phyloP scores from a whole-genome alignment of 768 basidiomycete species.

The Melanogaster broomeanus region DNA sequence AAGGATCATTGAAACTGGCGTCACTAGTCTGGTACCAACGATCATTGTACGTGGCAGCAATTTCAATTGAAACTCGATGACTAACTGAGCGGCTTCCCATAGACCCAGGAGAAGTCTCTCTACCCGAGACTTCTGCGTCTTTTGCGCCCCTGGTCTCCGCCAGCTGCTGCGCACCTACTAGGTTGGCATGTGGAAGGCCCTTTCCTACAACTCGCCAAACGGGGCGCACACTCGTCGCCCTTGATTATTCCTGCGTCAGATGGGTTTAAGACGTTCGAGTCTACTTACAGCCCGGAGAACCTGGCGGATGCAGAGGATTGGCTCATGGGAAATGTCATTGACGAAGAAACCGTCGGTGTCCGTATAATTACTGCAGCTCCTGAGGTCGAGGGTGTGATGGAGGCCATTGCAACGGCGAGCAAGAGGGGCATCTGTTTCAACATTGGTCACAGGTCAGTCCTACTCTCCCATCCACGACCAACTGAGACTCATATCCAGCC shows the following conservation, averaged over 20 bases:
- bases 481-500: neutral
- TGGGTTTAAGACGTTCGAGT: conserved; percentile 70
- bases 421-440: conserved; percentile 74
- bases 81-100: neutral
- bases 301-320: conserved; percentile 66
- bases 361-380: conserved; percentile 87
- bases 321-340: conserved; percentile 46
- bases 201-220: conserved; percentile 79
- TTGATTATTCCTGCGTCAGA: conserved; percentile 62
- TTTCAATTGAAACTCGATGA: neutral
- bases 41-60: conserved; percentile 58
- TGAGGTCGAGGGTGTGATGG: conserved; percentile 82
- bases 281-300: conserved; percentile 70
- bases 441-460: conserved; percentile 81
- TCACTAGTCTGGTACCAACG: conserved; percentile 74
- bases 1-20: conserved; percentile 83
- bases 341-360: conserved; percentile 48
- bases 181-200: conserved; percentile 95
- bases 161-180: conserved; percentile 68
- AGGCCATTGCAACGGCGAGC: conserved; percentile 57
- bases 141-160: conserved; percentile 65
- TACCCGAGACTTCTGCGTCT: conserved; percentile 72
- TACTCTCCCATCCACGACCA: neutral
- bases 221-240: conserved; percentile 77
- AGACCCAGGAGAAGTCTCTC: conserved; percentile 79